Conservation (phyloP, 441 rosid species). For the Adansonia madagascariensis region DNA sequence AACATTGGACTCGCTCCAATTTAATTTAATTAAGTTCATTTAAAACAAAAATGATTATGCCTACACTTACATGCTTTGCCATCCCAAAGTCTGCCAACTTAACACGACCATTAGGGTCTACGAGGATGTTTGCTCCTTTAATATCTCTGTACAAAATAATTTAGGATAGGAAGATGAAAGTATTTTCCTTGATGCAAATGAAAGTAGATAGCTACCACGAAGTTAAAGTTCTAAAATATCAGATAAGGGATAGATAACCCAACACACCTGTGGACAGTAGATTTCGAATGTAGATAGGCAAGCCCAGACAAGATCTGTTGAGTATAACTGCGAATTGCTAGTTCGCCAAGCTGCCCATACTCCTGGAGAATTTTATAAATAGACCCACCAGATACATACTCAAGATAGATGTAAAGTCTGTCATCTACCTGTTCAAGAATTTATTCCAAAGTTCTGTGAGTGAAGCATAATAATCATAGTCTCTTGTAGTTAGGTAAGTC, state of each 20-base stretch:
- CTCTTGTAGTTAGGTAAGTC: background rate
- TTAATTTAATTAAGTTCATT: slow-evolving; percentile 8
- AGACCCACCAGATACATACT: slow-evolving; percentile 85
- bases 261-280: slow-evolving; percentile 68
- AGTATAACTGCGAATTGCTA: slow-evolving; percentile 71
- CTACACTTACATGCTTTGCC: slow-evolving; percentile 80
- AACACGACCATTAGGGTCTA: slow-evolving; percentile 82
- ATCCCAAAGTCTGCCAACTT: slow-evolving; percentile 89
- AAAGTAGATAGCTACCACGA: slow-evolving; percentile 10
- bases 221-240: slow-evolving; percentile 3
- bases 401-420: slow-evolving; percentile 68
- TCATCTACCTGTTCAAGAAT: slow-evolving; percentile 57
- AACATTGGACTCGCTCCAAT: slow-evolving; percentile 6
- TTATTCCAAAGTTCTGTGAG: slow-evolving; percentile 24
- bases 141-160: slow-evolving; percentile 56
- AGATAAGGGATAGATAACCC: slow-evolving; percentile 17
- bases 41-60: slow-evolving; percentile 25
- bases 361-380: slow-evolving; percentile 82
- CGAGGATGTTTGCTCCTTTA: slow-evolving; percentile 83
- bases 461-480: background rate
- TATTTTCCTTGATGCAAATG: background rate
- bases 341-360: slow-evolving; percentile 67
- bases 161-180: slow-evolving; percentile 10
- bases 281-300: slow-evolving; percentile 68
- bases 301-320: slow-evolving; percentile 79